Evolutionary conservation across 2,329 filamentous ascomycete species (phyloP).

Genomic region (Ceratocystis eucalypticola): DNA sequence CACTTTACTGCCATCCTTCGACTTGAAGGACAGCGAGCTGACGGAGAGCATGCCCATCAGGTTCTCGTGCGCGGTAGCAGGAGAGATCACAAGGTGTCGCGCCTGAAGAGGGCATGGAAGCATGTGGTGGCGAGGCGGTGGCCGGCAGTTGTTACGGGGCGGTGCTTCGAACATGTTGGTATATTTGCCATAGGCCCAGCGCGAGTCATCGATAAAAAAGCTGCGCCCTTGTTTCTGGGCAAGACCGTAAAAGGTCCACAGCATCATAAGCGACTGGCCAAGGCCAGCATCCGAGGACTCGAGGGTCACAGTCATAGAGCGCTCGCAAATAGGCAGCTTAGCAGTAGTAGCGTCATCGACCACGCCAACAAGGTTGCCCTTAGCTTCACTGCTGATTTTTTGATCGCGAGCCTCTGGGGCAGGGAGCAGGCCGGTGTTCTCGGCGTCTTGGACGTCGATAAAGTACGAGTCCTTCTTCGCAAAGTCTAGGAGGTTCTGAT

Average conservation of each 20-base stretch:
- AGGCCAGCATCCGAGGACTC: conserved; percentile 61
- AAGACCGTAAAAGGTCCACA: conserved; percentile 76
- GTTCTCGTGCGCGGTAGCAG: conserved; percentile 49
- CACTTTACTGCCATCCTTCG: conserved; percentile 39
- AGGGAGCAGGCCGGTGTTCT: conserved; percentile 49
- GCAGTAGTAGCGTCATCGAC: conserved; percentile 30
- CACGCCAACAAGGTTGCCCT: conserved; percentile 37
- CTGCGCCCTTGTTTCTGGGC: conserved; percentile 58
- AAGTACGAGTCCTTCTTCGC: conserved; percentile 54
- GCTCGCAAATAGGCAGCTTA: conserved; percentile 48
- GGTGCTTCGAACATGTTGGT: conserved; percentile 56
- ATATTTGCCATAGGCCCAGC: conserved; percentile 71
- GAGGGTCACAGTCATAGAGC: conserved; percentile 63
- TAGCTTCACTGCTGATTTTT: conserved; percentile 24
- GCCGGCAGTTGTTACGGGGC: conserved; percentile 50
- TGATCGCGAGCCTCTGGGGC: conserved; percentile 27
- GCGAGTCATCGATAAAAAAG: conserved; percentile 75
- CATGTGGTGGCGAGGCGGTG: conserved; percentile 61
- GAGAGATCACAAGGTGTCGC: conserved; percentile 59
- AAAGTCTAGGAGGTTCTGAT: conserved; percentile 16
- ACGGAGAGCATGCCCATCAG: conserved; percentile 33
- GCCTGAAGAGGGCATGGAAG: conserved; percentile 67
- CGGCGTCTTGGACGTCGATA: conserved; percentile 60
- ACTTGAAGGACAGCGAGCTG: conserved; percentile 9
- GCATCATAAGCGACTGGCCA: conserved; percentile 59